A percentile compares a stretch with the other conserved stretches of the same genome.
These are phyloP conservation scores for Ophiostoma ulmi DNA, from an alignment of 2,329 filamentous ascomycete genomes.

Conservation along the genomic window DNA sequence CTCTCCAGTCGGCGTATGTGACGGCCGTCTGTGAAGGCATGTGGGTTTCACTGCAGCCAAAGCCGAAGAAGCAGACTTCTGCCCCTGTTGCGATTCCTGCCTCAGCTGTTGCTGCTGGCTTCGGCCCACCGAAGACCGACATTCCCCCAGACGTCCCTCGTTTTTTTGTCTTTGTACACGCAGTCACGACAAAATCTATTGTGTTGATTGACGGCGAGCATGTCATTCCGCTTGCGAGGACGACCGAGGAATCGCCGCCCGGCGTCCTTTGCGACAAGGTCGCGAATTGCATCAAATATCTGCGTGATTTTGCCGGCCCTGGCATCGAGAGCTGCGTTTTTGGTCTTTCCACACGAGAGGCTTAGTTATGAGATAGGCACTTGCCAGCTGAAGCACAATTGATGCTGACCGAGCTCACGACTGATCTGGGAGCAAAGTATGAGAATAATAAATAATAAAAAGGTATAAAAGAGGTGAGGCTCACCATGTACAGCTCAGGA, in stretches of 20 bases:
- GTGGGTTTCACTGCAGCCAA: constrained; percentile 3
- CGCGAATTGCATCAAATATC: not conserved
- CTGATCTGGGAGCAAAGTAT: not conserved
- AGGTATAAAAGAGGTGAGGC: not conserved
- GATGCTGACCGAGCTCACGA: not conserved
- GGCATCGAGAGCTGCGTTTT: constrained; percentile 7
- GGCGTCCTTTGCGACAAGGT: constrained; percentile 6
- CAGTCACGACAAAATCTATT: not conserved
- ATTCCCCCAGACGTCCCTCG: not conserved
- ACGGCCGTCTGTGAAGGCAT: not conserved
- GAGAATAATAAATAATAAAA: not conserved
- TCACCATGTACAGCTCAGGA: not conserved
- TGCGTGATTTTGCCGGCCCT: not conserved
- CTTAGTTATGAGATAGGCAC: not conserved
- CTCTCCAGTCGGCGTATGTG: not conserved
- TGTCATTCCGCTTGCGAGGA: constrained; percentile 3
- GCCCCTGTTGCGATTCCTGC: not conserved
- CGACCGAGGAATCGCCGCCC: not conserved
- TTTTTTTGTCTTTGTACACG: constrained; percentile 2
- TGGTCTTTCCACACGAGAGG: not conserved
- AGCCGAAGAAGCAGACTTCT: not conserved
- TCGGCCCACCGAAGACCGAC: not conserved
- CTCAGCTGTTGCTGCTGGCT: not conserved
- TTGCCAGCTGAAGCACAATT: not conserved
- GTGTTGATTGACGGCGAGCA: constrained; percentile 3